Conservation (phyloP, 345 rosid species). For the Eucalyptus virginea region DNA sequence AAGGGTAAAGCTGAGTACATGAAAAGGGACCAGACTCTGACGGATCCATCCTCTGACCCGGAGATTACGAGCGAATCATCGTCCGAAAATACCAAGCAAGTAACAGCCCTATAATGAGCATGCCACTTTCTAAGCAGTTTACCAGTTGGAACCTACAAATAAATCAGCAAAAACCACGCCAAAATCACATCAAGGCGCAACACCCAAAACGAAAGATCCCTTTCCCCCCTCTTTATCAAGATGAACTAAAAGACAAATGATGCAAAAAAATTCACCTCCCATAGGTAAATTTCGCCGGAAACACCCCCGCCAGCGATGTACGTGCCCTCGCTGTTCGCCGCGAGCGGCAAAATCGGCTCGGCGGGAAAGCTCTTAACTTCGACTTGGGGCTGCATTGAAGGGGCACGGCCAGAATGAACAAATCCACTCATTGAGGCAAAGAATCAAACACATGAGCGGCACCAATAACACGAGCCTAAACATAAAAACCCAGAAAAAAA, state of each 20-base stretch:
- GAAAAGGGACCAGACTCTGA: slow-evolving; percentile 80
- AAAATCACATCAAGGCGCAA: not conserved
- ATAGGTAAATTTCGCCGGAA: slow-evolving; percentile 57
- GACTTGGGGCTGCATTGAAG: slow-evolving; percentile 51
- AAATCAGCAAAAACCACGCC: not conserved
- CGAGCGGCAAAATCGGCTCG: slow-evolving; percentile 59
- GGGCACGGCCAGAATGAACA: not conserved
- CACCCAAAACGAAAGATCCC: not conserved
- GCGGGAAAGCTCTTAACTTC: slow-evolving; percentile 70
- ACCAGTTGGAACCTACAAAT: slow-evolving; percentile 57
- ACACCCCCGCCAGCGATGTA: slow-evolving; percentile 74
- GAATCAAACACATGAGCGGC: not conserved
- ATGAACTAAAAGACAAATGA: not conserved
- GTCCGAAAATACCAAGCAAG: slow-evolving; percentile 64
- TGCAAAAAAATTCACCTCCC: slow-evolving; percentile 48
- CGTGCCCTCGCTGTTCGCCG: slow-evolving; percentile 59
- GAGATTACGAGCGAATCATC: slow-evolving; percentile 73
- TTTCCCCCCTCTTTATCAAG: not conserved
- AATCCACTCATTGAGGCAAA: not conserved
- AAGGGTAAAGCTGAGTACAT: slow-evolving; percentile 17
- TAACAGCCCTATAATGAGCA: slow-evolving; percentile 62
- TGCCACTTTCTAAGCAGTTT: slow-evolving; percentile 75
- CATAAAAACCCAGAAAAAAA: not conserved
- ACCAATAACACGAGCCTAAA: not conserved
- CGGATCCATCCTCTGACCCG: slow-evolving; percentile 71